Evolutionary conservation across 1,139 yeast genomes (phyloP).

Genomic region (Candida tetrigidarum): DNA sequence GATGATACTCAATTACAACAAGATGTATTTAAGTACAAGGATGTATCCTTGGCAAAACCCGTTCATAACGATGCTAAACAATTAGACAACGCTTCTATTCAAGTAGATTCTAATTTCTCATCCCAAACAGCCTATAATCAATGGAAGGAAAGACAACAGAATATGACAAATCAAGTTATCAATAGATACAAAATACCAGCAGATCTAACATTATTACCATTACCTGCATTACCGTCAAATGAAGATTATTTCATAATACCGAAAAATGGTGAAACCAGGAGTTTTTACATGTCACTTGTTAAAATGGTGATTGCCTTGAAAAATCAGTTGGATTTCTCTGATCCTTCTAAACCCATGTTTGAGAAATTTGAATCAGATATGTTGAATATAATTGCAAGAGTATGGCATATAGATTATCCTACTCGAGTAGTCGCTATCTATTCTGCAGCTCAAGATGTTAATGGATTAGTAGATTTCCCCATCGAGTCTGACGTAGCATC

Average conservation of each 20-base stretch:
- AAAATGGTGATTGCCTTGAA: slow-evolving; percentile 22
- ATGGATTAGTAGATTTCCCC: slow-evolving; percentile 38
- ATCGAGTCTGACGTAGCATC: slow-evolving; percentile 27
- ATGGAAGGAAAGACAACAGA: slow-evolving; percentile 57
- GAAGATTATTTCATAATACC: slow-evolving; percentile 51
- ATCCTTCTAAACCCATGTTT: slow-evolving; percentile 28
- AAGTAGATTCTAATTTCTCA: slow-evolving; percentile 31
- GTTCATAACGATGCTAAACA: slow-evolving; percentile 51
- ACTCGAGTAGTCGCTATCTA: slow-evolving; percentile 57
- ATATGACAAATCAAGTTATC: slow-evolving; percentile 39
- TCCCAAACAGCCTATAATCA: slow-evolving; percentile 40
- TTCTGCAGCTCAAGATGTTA: slow-evolving; percentile 54
- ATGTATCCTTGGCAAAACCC: slow-evolving; percentile 45
- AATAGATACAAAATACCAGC: slow-evolving; percentile 44
- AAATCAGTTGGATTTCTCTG: slow-evolving; percentile 12
- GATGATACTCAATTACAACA: slow-evolving; percentile 50
- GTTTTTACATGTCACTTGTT: slow-evolving; percentile 10
- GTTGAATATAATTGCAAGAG: slow-evolving; percentile 48
- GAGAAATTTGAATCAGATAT: slow-evolving; percentile 47
- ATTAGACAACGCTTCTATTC: slow-evolving; percentile 2
- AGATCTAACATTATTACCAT: slow-evolving; percentile 32
- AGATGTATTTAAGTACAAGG: slow-evolving; percentile 49
- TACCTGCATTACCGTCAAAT: slow-evolving; percentile 36
- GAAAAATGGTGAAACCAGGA: slow-evolving; percentile 6
- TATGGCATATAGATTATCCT: slow-evolving; percentile 65